Conservation (phyloP, 2,329 filamentous ascomycete species). For the Nemania sp. region DNA sequence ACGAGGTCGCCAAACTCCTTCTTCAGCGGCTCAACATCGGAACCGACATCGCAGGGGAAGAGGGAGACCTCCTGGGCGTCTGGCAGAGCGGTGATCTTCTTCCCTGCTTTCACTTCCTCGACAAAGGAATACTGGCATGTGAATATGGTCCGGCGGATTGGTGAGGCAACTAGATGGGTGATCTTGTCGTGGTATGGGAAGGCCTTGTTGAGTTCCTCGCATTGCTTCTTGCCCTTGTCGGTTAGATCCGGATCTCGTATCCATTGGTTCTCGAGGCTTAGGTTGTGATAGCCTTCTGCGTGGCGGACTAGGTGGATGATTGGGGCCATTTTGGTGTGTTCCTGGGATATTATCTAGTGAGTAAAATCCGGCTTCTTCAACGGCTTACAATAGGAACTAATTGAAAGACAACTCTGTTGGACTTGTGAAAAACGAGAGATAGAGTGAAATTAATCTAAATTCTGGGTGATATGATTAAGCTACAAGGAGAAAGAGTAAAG, state of each 20-base stretch:
- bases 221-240: constrained; percentile 80
- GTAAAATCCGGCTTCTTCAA: background rate
- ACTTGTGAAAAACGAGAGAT: background rate
- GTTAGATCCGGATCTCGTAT: constrained; percentile 85
- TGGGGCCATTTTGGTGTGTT: constrained; percentile 57
- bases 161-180: constrained; percentile 80
- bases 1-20: constrained; percentile 71
- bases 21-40: constrained; percentile 63
- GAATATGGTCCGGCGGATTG: constrained; percentile 82
- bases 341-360: background rate
- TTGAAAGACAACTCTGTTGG: background rate
- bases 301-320: constrained; percentile 78
- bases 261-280: constrained; percentile 74
- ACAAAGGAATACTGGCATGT: constrained; percentile 80
- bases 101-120: constrained; percentile 59
- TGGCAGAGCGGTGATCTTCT: constrained; percentile 74
- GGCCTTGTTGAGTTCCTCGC: constrained; percentile 66
- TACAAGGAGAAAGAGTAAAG: background rate
- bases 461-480: background rate
- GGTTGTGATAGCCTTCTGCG: constrained; percentile 85
- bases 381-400: background rate
- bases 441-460: background rate
- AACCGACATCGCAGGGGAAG: constrained; percentile 81
- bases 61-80: constrained; percentile 83
- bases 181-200: constrained; percentile 76